phyloP scores from a whole-genome alignment of 169 alveolate genomes.

The Cryptosporidium viatorum region DNA sequence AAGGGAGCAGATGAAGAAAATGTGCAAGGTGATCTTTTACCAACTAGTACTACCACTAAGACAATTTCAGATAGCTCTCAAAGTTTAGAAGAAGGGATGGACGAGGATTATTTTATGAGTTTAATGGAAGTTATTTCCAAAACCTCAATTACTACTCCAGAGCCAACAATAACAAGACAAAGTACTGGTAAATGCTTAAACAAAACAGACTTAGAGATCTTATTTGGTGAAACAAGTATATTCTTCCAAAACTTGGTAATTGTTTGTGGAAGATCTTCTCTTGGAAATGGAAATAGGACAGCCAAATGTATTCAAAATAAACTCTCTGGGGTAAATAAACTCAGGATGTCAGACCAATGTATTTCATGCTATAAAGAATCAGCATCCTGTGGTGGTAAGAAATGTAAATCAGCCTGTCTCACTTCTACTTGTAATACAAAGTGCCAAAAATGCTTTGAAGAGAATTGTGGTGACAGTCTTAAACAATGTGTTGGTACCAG shows the following conservation, averaged over 20 bases:
- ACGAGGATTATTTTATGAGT: not conserved
- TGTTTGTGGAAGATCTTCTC: conserved; percentile 56
- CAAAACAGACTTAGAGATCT: not conserved
- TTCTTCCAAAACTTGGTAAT: conserved; percentile 31
- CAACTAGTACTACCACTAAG: conserved; percentile 22
- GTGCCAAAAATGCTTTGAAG: conserved; percentile 58
- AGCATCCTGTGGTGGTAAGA: conserved; percentile 54
- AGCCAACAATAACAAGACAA: conserved; percentile 38
- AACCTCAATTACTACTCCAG: conserved; percentile 21
- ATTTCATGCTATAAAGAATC: conserved; percentile 47
- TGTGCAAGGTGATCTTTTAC: not conserved
- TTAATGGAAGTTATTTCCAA: not conserved
- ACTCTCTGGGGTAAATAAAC: not conserved
- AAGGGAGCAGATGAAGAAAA: not conserved
- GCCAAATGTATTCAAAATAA: conserved; percentile 13
- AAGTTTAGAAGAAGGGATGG: not conserved
- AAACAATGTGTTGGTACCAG: conserved; percentile 1
- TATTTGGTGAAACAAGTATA: conserved; percentile 12
- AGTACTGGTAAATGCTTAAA: conserved; percentile 50
- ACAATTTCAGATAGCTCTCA: not conserved
- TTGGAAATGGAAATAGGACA: conserved; percentile 46
- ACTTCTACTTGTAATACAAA: conserved; percentile 46
- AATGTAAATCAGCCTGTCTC: conserved; percentile 59
- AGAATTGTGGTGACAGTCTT: conserved; percentile 11
- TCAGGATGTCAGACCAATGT: conserved; percentile 22